Evolutionary conservation across 345 rosid species (phyloP), one percentile per base, ranked within the genome.

Genomic region (Aurinia saxatilis): DNA sequence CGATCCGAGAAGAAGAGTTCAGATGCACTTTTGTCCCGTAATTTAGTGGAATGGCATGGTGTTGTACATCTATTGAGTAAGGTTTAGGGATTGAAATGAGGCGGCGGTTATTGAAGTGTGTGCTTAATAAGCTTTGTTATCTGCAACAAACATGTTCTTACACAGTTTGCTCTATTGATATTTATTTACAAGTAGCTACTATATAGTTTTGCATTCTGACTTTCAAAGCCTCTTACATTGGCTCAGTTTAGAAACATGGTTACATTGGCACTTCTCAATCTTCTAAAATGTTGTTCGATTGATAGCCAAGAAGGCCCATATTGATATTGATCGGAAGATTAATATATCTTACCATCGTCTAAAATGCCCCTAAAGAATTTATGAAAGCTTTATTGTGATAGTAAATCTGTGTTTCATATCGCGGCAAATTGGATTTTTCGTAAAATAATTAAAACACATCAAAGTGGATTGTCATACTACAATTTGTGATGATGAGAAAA

Each of bases 141-240:
- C 56, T 46, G 49, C 70, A 9, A 57, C 41, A 30, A 18, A 17
- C 25, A 38, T 48, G 57, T 38, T 65, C 21, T 46, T 47, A 38
- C 50, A 54, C 29, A 6, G 12, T n/a, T 38, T 36, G 4, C 34
- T 47, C 4, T 46, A n/a, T 44, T 23, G 19, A 14, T 65, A 6
- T 4, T 18, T 65, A 6, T 4, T 18, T 21, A 41, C 42, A 41
- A 39, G 49, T 63, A 62, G 34, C 50, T 52, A 29, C 30, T 16
- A 16, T 29, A 4, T 63, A 27, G 29, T 16, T 23, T 11, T 14
- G 46, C 36, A 10, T 36, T 15, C 10, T 27, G 16, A 35, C 21
- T 23, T 35, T 0, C 4, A 4, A 14, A 19, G n/a, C 15, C 49
- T 10, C 13, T 12, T 25, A 15, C 10, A 8, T 63, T 16, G 14